Evolutionary conservation across 83 land plant genomes (phyloP), one percentile per base, ranked within the genome.

Genomic region (Isoetes engelmannii): DNA sequence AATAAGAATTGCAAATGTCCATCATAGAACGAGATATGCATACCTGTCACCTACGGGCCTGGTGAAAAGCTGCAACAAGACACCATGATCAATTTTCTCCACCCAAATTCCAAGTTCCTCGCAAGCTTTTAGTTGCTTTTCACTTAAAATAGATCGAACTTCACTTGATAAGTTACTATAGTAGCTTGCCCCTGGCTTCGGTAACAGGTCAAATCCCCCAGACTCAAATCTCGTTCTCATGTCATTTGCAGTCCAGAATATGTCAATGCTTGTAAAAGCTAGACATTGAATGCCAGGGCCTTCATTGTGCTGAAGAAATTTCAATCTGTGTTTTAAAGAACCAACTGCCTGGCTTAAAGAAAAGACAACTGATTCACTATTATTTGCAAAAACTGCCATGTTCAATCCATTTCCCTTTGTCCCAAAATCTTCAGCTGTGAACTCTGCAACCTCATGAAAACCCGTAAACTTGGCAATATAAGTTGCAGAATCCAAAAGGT

Each of bases 1-100:
- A 28, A 0, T 28, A 28, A 28, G 0, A 28, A 28, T 28, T 28
- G 37, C 37, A 28, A 28, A 28, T 28, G 37, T 28, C 37, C 37
- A 28, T 28, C 37, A 28, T 28, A 28, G 37, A 28, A 28, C 37
- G 2, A 28, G 37, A 28, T 28, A 28, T 28, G 37, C 37, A 28
- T 81, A 92, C 99, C 99, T 95, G 67, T 95, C 99, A 4, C 99
- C 99, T 5, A 95, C 75, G 41, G 99, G 99, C 82, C 87, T 91
- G 63, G 99, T 95, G 79, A 95, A 92, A 49, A 95, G 91, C 83
- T 95, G 99, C 46, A 95, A 79, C 61, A 95, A 69, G n/a, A 84
- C 84, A 0, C 99, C 99, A 68, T 95, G 97, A 63, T 95, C 97
- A 58, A 89, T 97, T 70, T 85, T 85, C 67, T 95, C 99, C 61